Evolutionary conservation across 345 rosid species (phyloP).

Genomic region (Euphorbia tirucalli): DNA sequence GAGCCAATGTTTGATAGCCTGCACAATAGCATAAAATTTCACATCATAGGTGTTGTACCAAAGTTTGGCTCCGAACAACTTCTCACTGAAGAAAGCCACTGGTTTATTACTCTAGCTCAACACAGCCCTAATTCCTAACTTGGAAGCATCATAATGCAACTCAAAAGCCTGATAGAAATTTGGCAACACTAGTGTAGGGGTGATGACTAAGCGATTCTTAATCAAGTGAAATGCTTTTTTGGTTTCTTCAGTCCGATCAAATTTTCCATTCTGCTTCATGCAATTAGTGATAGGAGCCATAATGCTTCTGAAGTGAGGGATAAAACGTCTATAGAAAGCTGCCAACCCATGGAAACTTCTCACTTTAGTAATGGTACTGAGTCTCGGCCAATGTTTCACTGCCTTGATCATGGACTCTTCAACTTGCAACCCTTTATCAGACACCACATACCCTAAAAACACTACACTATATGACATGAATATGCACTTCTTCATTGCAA

Average conservation of each 20-base stretch:
- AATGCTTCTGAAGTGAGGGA: background rate
- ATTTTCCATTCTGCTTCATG: too few relatives aligned
- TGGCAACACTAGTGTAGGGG: background rate
- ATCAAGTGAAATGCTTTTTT: background rate
- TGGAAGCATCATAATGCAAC: too few relatives aligned
- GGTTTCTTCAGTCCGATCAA: too few relatives aligned
- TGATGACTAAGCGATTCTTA: background rate
- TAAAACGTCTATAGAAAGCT: background rate
- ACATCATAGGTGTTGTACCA: too few relatives aligned
- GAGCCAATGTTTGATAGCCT: too few relatives aligned
- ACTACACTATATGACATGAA: background rate
- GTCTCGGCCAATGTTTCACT: background rate
- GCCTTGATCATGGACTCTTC: background rate
- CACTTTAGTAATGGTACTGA: background rate
- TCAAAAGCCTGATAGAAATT: background rate
- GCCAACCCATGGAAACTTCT: background rate
- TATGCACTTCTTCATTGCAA: background rate
- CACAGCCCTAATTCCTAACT: too few relatives aligned
- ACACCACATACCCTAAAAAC: background rate
- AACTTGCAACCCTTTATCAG: background rate
- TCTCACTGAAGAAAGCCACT: too few relatives aligned
- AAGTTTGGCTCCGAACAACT: too few relatives aligned
- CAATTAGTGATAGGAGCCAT: background rate
- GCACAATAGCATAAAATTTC: too few relatives aligned
- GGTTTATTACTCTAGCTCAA: too few relatives aligned